Conservation (phyloP, 129 eudicot species). For the Pseudognaphalium luteoalbum region DNA sequence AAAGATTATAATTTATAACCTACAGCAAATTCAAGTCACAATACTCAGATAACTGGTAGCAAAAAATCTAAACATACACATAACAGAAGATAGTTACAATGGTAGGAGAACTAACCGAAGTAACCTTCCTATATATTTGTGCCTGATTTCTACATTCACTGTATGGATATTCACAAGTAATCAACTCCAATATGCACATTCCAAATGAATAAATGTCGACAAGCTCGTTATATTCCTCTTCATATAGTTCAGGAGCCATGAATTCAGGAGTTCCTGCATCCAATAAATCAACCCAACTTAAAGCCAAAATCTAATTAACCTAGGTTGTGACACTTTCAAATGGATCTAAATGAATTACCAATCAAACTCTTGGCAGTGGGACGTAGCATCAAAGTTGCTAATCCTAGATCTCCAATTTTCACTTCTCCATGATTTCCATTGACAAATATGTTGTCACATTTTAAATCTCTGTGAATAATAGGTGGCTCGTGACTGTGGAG, state of each 20-base stretch:
- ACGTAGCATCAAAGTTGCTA: constrained; percentile 46
- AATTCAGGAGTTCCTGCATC: constrained; percentile 45
- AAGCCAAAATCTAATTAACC: not conserved
- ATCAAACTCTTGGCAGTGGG: constrained; percentile 36
- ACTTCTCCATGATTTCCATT: constrained; percentile 72
- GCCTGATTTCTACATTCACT: constrained; percentile 47
- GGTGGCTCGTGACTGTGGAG: constrained; percentile 62
- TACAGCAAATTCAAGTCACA: not conserved
- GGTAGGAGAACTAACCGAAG: constrained; percentile 23
- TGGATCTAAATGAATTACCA: constrained; percentile 17
- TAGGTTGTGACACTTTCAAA: not conserved
- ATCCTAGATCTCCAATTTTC: constrained; percentile 72
- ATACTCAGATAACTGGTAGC: not conserved
- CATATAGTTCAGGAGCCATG: constrained; percentile 50
- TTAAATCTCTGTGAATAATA: constrained; percentile 63
- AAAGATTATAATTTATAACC: too few relatives aligned
- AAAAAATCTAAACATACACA: not conserved
- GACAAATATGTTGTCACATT: constrained; percentile 68
- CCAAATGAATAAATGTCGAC: constrained; percentile 59
- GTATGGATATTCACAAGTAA: constrained; percentile 52
- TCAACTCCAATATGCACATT: constrained; percentile 53
- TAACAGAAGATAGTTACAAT: not conserved
- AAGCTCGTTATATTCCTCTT: constrained; percentile 51
- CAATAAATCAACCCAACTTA: not conserved
- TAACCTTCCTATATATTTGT: constrained; percentile 51